Conservation (phyloP, 352 stramenopile genomes). For the Pythium sukuiense region DNA sequence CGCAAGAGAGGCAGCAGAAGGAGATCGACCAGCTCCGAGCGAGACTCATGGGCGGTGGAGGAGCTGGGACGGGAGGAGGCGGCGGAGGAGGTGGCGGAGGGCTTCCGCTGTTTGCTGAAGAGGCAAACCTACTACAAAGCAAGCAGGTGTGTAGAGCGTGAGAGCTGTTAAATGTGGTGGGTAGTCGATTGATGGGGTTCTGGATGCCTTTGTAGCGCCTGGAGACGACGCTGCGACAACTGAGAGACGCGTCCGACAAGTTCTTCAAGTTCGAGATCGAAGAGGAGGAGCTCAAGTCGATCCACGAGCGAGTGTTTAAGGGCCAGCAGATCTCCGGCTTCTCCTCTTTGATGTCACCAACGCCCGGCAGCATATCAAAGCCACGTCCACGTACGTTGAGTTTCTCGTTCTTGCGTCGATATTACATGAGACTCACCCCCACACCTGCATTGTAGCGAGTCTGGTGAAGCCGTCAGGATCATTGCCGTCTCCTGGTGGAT, state of each 20-base stretch:
- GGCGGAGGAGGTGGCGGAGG: neutral
- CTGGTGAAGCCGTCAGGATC: constrained; percentile 20
- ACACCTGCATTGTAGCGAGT: constrained; percentile 6
- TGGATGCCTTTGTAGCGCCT: constrained; percentile 41
- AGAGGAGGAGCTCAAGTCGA: constrained; percentile 88
- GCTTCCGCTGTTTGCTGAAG: neutral
- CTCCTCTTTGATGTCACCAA: neutral
- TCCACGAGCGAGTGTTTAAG: constrained; percentile 59
- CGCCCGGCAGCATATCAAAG: constrained; percentile 22
- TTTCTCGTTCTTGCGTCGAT: constrained; percentile 3
- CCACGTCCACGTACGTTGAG: constrained; percentile 30
- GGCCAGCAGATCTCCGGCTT: constrained; percentile 15
- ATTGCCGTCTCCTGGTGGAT: constrained; percentile 18
- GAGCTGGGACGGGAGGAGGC: neutral
- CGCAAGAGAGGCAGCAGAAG: constrained; percentile 54
- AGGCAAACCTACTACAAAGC: constrained; percentile 26
- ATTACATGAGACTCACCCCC: neutral
- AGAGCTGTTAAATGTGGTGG: neutral
- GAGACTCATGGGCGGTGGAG: constrained; percentile 15
- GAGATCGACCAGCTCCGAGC: constrained; percentile 52
- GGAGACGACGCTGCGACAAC: constrained; percentile 56
- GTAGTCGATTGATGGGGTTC: neutral
- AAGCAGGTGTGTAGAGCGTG: constrained; percentile 30
- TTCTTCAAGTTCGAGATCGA: constrained; percentile 95
- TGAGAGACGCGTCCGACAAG: constrained; percentile 75